These are phyloP conservation scores for Cladophialophora chaetospira DNA, from an alignment of 2,329 filamentous ascomycete species.

Conservation along the genomic window DNA sequence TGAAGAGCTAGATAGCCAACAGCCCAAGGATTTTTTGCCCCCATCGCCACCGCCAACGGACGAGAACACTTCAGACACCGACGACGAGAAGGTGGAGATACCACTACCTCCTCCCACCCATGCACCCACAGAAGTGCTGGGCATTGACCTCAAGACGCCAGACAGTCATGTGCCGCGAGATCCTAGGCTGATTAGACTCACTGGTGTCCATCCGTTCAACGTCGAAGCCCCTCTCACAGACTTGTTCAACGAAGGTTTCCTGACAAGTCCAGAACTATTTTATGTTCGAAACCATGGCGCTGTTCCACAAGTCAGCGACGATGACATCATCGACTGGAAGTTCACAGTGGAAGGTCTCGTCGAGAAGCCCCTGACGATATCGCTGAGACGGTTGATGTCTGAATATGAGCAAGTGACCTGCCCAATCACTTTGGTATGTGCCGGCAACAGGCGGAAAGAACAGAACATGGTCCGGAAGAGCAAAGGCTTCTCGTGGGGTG, in stretches of 20 bases:
- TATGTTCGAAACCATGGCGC: conserved; percentile 90
- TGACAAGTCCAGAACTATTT: conserved; percentile 84
- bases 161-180: conserved; percentile 81
- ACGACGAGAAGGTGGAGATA: conserved; percentile 45
- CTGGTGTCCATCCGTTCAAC: conserved; percentile 89
- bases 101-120: conserved; percentile 69
- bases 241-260: conserved; percentile 74
- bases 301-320: conserved; percentile 74
- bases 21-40: conserved; percentile 22
- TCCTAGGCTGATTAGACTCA: conserved; percentile 78
- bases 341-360: conserved; percentile 86
- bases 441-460: conserved; percentile 88
- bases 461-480: conserved; percentile 89
- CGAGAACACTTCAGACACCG: conserved; percentile 26
- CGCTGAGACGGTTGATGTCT: conserved; percentile 69
- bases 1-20: conserved; percentile 13
- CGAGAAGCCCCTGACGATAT: conserved; percentile 71
- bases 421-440: conserved; percentile 86
- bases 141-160: conserved; percentile 79
- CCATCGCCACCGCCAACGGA: conserved; percentile 32
- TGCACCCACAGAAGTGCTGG: conserved; percentile 62
- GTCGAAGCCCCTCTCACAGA: conserved; percentile 79
- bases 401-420: conserved; percentile 81
- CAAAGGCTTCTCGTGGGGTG: conserved; percentile 92
- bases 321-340: conserved; percentile 75